phyloP scores from a whole-genome alignment of 2,329 filamentous ascomycete genomes.

The Aureobasidium lini region DNA sequence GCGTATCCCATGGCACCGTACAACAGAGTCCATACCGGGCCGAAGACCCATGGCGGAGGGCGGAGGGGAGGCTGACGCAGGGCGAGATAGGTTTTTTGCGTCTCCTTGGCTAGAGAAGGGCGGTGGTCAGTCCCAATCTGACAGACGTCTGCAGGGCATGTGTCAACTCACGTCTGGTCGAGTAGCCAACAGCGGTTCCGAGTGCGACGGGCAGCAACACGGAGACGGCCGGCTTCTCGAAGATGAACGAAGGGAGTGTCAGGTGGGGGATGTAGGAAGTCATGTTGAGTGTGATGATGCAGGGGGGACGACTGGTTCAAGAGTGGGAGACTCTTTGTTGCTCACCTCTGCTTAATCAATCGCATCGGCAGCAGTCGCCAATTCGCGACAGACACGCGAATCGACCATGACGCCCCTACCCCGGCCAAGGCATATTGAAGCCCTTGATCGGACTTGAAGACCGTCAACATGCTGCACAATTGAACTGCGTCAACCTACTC shows the following conservation, averaged over 20 bases:
- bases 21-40: constrained; percentile 51
- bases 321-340: not conserved
- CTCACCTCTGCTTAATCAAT: not conserved
- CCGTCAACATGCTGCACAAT: not conserved
- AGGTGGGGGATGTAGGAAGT: constrained; percentile 72
- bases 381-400: not conserved
- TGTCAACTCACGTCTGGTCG: constrained; percentile 51
- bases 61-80: constrained; percentile 56
- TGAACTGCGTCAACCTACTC: not conserved
- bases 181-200: constrained; percentile 66
- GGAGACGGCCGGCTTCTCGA: constrained; percentile 63
- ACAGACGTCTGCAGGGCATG: not conserved
- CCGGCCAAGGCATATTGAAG: not conserved
- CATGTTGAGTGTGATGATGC: constrained; percentile 42
- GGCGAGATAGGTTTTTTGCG: constrained; percentile 54
- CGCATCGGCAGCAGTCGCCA: not conserved
- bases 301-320: not conserved
- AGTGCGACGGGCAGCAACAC: constrained; percentile 68
- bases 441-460: not conserved
- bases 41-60: constrained; percentile 52
- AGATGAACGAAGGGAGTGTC: constrained; percentile 64
- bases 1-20: constrained; percentile 79
- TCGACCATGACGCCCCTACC: constrained; percentile 1
- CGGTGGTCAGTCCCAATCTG: not conserved
- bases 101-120: constrained; percentile 42